Percentiles rank a stretch among this genome's conserved stretches.
Evolutionary conservation across 352 stramenopile genomes (phyloP).

Genomic region (Aphanomyces astaci): DNA sequence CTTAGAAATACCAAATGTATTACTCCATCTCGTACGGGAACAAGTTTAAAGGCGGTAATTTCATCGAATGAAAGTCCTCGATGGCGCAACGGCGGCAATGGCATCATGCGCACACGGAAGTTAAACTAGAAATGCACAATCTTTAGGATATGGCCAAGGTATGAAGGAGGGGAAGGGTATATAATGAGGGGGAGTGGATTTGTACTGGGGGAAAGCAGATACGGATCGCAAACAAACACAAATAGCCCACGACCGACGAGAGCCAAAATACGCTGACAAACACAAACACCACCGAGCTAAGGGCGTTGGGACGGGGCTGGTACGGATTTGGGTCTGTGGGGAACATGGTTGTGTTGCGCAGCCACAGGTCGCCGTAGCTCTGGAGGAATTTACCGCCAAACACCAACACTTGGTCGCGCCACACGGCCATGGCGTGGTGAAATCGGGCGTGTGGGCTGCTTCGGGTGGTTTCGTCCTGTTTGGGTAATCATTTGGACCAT

Average conservation of each 20-base stretch:
- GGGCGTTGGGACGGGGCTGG: background rate
- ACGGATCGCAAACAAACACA: background rate
- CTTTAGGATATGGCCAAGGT: too few relatives aligned
- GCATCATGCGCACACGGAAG: too few relatives aligned
- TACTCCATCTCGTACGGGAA: background rate
- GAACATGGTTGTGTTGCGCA: background rate
- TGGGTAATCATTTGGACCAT: background rate
- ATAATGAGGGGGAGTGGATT: too few relatives aligned
- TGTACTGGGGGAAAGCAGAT: background rate
- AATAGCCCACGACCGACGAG: background rate
- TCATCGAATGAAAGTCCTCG: too few relatives aligned
- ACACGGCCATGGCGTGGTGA: slow-evolving; percentile 11
- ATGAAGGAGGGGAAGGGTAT: too few relatives aligned
- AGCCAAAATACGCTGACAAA: background rate
- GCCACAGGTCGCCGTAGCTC: slow-evolving; percentile 12
- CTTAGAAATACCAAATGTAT: background rate
- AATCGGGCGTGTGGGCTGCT: background rate
- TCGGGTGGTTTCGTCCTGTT: background rate
- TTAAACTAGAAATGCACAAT: too few relatives aligned
- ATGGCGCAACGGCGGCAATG: too few relatives aligned
- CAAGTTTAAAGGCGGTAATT: background rate
- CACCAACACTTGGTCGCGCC: background rate
- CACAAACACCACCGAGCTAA: background rate
- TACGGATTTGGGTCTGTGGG: background rate
- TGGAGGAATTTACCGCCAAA: slow-evolving; percentile 10